Percentiles rank a stretch among this genome's conserved stretches.
Evolutionary conservation across 2,329 filamentous ascomycete genomes (phyloP).

Genomic region (Aspergillus ochraceus): DNA sequence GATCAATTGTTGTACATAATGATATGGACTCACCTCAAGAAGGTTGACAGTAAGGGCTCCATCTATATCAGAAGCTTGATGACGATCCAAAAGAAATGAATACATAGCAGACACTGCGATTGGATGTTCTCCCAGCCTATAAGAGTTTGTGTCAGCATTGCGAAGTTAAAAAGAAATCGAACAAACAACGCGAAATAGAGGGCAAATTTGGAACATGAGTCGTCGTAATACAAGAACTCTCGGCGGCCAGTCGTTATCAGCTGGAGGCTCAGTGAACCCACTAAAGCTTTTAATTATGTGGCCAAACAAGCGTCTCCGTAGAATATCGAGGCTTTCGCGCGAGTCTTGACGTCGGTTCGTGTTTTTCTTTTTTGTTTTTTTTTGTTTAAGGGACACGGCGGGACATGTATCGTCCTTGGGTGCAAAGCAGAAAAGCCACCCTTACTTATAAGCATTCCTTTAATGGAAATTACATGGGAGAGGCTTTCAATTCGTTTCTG

Average conservation of each 20-base stretch:
- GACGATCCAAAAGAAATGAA: conserved; percentile 50
- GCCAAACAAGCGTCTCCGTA: background rate
- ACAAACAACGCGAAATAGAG: background rate
- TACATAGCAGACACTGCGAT: conserved; percentile 48
- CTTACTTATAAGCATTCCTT: conserved; percentile 31
- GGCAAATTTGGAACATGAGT: background rate
- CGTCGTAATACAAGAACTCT: background rate
- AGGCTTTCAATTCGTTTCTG: conserved; percentile 36
- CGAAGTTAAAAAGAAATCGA: background rate
- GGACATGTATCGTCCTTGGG: conserved; percentile 8
- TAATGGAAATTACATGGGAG: conserved; percentile 36
- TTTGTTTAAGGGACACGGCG: conserved; percentile 8
- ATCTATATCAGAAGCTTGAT: conserved; percentile 49
- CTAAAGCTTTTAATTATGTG: conserved; percentile 5
- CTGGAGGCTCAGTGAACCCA: background rate
- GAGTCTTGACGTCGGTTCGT: background rate
- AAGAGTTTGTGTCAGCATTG: conserved; percentile 28
- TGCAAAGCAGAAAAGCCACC: conserved; percentile 17
- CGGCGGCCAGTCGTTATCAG: background rate
- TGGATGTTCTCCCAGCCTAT: conserved; percentile 51
- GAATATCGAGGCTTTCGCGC: background rate
- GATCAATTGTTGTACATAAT: background rate
- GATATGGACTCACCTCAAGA: conserved; percentile 41
- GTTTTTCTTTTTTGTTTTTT: conserved; percentile 6
- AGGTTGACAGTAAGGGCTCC: conserved; percentile 46